Conservation (phyloP, 2,329 filamentous ascomycete species). For the Phialophora chinensis region DNA sequence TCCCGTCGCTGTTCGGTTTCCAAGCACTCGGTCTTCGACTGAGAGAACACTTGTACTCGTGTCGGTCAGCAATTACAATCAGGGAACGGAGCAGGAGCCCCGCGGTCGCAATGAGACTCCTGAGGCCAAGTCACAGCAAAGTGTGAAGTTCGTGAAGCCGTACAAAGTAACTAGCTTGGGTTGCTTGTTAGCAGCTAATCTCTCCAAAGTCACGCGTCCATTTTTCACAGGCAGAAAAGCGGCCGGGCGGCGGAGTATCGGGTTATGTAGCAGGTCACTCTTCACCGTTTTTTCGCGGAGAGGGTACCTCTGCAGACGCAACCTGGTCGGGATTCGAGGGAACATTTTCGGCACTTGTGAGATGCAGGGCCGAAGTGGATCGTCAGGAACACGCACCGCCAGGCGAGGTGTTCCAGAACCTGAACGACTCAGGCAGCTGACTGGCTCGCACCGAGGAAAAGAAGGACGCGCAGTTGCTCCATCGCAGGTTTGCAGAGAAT, state of each 20-base stretch:
- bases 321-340: background rate
- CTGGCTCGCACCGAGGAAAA: background rate
- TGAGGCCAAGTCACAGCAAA: too few species aligned
- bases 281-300: background rate
- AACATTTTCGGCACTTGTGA: background rate
- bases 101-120: background rate
- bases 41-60: background rate
- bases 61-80: background rate
- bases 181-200: conserved; percentile 1
- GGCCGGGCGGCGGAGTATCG: background rate
- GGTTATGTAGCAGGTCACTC: background rate
- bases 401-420: conserved; percentile 8
- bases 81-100: background rate
- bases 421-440: background rate
- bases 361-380: conserved; percentile 18
- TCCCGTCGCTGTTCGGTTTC: background rate
- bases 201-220: conserved; percentile 8
- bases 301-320: background rate
- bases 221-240: background rate
- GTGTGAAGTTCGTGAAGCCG: conserved; percentile 6
- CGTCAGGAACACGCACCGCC: conserved; percentile 5
- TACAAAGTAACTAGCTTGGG: background rate
- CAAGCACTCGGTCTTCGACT: background rate
- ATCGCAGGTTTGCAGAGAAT: background rate
- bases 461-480: background rate